Conservation (phyloP, 1,139 yeast genomes). For the Yamadazyma conglobata region DNA sequence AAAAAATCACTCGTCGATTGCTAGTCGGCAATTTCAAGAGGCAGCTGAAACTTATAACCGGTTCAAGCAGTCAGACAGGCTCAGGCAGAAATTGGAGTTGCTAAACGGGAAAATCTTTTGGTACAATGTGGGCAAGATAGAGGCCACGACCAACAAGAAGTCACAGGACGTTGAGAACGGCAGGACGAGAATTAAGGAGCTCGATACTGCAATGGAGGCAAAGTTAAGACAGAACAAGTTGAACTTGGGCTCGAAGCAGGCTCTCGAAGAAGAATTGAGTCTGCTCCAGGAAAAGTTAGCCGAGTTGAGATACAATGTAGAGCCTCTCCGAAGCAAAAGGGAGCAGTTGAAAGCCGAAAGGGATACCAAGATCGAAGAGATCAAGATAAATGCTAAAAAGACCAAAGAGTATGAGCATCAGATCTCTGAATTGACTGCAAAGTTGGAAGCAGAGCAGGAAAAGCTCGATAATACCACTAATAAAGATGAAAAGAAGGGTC, state of each 20-base stretch:
- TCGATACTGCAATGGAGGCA: slow-evolving; percentile 6
- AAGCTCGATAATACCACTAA: background rate
- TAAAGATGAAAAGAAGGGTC: slow-evolving; percentile 1
- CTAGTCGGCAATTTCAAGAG: slow-evolving; percentile 31
- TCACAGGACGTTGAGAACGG: slow-evolving; percentile 19
- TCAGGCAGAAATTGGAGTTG: slow-evolving; percentile 41
- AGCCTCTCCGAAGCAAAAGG: slow-evolving; percentile 2
- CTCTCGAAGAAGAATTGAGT: slow-evolving; percentile 13
- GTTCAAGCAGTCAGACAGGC: slow-evolving; percentile 39
- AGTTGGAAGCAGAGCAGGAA: slow-evolving; percentile 5
- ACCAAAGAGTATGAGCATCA: slow-evolving; percentile 2
- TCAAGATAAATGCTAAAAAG: slow-evolving; percentile 1
- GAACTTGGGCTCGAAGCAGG: slow-evolving; percentile 8
- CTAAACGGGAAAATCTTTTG: slow-evolving; percentile 65
- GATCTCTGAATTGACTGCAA: slow-evolving; percentile 5
- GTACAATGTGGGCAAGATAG: slow-evolving; percentile 48
- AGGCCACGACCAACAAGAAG: slow-evolving; percentile 20
- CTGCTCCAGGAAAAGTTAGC: background rate
- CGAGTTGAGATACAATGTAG: background rate
- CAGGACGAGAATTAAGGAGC: slow-evolving; percentile 9
- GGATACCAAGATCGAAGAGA: slow-evolving; percentile 2
- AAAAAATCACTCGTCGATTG: slow-evolving; percentile 22
- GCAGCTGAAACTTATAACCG: slow-evolving; percentile 34
- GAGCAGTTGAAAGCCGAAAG: slow-evolving; percentile 1
- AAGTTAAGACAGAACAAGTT: slow-evolving; percentile 8